Percentiles rank a stretch among this genome's conserved stretches.
Conservation (phyloP, 352 stramenopile species). For the Phytophthora cajani region DNA sequence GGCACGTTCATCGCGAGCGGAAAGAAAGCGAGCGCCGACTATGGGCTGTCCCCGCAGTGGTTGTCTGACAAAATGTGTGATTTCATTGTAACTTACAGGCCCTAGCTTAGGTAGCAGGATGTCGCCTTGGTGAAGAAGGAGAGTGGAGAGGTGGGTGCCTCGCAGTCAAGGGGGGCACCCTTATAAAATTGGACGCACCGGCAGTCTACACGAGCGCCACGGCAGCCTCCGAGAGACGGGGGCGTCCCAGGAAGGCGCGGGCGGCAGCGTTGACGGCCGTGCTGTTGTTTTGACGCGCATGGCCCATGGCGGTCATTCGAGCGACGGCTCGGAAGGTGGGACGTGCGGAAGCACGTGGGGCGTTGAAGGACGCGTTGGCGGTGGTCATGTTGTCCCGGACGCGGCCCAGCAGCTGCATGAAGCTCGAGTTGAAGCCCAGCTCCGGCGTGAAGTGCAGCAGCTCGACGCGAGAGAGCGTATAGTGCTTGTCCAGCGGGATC, state of each 20-base stretch:
- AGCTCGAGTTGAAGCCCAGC: slow-evolving; percentile 80
- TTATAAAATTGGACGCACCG: slow-evolving; percentile 30
- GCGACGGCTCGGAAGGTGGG: slow-evolving; percentile 43
- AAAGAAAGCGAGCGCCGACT: too few relatives aligned
- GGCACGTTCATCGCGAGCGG: too few relatives aligned
- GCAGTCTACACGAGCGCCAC: slow-evolving; percentile 30
- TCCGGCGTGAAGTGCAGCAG: slow-evolving; percentile 84
- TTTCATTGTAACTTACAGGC: slow-evolving; percentile 8
- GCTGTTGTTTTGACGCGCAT: slow-evolving; percentile 34
- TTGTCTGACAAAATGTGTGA: background rate
- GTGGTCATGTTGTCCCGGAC: slow-evolving; percentile 58
- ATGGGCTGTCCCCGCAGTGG: too few relatives aligned
- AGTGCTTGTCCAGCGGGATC: slow-evolving; percentile 76
- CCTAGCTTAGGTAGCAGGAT: slow-evolving; percentile 5
- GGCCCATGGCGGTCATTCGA: slow-evolving; percentile 40
- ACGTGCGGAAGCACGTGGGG: slow-evolving; percentile 30
- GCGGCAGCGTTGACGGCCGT: slow-evolving; percentile 31
- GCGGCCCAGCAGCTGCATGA: slow-evolving; percentile 52
- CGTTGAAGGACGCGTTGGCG: slow-evolving; percentile 34
- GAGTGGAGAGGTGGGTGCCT: background rate
- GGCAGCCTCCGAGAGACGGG: slow-evolving; percentile 34
- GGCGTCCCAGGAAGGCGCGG: slow-evolving; percentile 32
- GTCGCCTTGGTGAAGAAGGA: slow-evolving; percentile 12
- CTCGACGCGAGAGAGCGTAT: slow-evolving; percentile 74
- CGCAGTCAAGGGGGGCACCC: slow-evolving; percentile 6